Evolutionary conservation across 2,329 filamentous ascomycete species (phyloP).

Genomic region (Huntiella omanensis): DNA sequence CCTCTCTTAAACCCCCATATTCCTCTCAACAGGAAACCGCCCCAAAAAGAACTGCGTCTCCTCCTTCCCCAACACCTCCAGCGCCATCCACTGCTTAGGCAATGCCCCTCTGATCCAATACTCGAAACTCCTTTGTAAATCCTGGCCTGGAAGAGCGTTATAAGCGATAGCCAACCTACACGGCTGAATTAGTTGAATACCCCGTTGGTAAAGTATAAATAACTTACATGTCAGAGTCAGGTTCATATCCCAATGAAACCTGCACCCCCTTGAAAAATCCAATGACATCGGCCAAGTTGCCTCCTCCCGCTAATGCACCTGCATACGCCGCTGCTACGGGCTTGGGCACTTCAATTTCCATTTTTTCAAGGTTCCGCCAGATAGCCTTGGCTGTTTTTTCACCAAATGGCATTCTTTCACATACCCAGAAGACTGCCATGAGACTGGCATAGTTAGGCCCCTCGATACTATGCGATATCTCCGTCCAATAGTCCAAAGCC

Average conservation of each 20-base stretch:
- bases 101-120: conserved; percentile 54
- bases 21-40: conserved; percentile 30
- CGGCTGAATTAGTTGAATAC: background rate
- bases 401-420: conserved; percentile 42
- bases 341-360: conserved; percentile 63
- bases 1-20: conserved; percentile 25
- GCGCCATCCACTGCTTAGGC: conserved; percentile 47
- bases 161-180: conserved; percentile 54
- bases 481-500: conserved; percentile 63
- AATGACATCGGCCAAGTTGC: conserved; percentile 48
- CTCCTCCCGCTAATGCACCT: conserved; percentile 56
- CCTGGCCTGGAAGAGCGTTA: conserved; percentile 49
- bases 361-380: conserved; percentile 50
- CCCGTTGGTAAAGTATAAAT: background rate
- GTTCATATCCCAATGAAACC: conserved; percentile 42
- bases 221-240: conserved; percentile 55
- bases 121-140: conserved; percentile 51
- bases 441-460: conserved; percentile 71
- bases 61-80: conserved; percentile 35
- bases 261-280: conserved; percentile 48
- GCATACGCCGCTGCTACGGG: conserved; percentile 60
- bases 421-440: conserved; percentile 61
- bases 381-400: conserved; percentile 44
- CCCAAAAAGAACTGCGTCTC: conserved; percentile 25
- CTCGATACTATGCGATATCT: conserved; percentile 67